Base-by-base conservation (phyloP, 768 basidiomycete species). In the Termitomyces sp. region DNA sequence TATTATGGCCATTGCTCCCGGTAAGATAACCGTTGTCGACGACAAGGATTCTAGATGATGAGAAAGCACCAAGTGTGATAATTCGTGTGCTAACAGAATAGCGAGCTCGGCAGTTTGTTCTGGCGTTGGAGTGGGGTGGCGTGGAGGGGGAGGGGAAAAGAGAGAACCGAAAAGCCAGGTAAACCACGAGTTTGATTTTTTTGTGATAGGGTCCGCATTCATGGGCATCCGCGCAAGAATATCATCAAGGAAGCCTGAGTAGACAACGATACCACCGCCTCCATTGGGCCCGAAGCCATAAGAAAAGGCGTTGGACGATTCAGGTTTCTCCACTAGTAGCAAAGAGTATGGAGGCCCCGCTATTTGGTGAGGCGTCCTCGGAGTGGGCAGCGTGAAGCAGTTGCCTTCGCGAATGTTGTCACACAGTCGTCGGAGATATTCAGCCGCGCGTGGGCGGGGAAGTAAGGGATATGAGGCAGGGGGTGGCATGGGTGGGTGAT, bases 11-110 rank as follows among this genome's bases (percentile, higher is more conserved):
- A 92, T 71, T 15, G 90, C 75, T 29, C 87, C 88, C 0, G 94
- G 94, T 39, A 93, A 77, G 46, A 96, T 82, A 62, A 98, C 84
- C 5, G 87, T 87, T 22, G 81, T 83, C 15, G 89, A 90, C 0
- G 92, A 93, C n/a, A 97, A 73, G 3, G 92, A 89, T 72, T 97
- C 94, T 42, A 97, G 77, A 70, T 97, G 94, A 68, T 97, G 94
- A 0, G 90, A 87, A 1, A 97, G 79, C 41, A 98, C 73, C 28
- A 99, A 78, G 75, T 99, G 97, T 0, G 94, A 83, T 55, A 98
- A 81, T 70, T 99, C 97, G 68, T 99, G 97, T 1, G 94, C 87
- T 4, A 99, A 81, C 1, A 99, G 81, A 56, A 92, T 87, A 1
- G 97, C 94, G 3, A 99, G 83, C 54, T 94, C 87, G 3, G 89